Base-by-base conservation (phyloP, 2,329 filamentous ascomycete genomes). In the Akanthomyces dipterigenus region DNA sequence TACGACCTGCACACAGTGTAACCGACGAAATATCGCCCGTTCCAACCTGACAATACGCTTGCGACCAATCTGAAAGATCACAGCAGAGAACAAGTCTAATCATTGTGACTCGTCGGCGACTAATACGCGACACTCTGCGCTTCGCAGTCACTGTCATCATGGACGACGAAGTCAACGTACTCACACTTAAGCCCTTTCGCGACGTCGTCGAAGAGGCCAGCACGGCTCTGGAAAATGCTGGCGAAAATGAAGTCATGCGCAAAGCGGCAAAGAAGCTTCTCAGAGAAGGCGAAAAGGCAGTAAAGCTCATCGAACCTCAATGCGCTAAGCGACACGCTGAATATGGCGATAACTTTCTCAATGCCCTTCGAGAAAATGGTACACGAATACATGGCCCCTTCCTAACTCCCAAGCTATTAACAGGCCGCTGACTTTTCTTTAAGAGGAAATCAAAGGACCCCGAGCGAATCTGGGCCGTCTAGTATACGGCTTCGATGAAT, bases 401-500 rank as follows among this genome's bases (percentile, higher is more conserved):
- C 5, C 11, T 34, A 34, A 7, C 7, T 34, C 31, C 31, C 7
- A 34, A 34, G 31, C 7, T 34, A 11, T 34, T 9, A 9, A 9
- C 14, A 16, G 36, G 36, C 9, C n/a, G 20, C 46, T 31, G 18
- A 57, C 63, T 16, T 63, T 40, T 20, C 22, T 14, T 42, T 11
- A 64, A 83, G 82, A 80, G 60, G 79, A 79, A 38, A 81, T 85
- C 57, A 76, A 79, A 58, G 70, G 75, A 49, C 78, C 76, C 62
- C 75, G 81, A 50, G 72, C 74, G 20, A 74, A 79, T 60, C 72
- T 85, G 45, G 79, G 76, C 62, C 76, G 80, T 51, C 66, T 83
- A 26, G 70, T 84, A 7, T 85, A 81, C 77, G 82, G 81, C 56
- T 84, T 85, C 65, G 82, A 85, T 60, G 82, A 85, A 58, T 83